A percentile compares a stretch with the other conserved stretches of the same genome.
phyloP scores from a whole-genome alignment of 495 filamentous ascomycete species.

The Rusavskia elegans region DNA sequence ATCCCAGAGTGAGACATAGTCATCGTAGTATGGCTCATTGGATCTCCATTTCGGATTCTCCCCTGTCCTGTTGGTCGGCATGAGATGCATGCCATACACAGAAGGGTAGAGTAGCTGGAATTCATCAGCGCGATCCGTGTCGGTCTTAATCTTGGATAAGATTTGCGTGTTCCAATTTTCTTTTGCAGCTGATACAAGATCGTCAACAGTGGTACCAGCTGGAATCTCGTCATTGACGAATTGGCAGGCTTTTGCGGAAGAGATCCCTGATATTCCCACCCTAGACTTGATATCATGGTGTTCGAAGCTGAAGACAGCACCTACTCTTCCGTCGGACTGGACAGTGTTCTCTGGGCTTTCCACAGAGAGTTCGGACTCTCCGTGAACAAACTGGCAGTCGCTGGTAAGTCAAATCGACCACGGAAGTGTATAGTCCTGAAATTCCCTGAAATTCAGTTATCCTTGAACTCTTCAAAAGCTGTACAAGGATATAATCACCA shows the following conservation, averaged over 20 bases:
- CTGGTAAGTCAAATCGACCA: too few relatives aligned
- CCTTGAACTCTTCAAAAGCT: too few relatives aligned
- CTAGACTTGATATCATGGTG: slow-evolving; percentile 36
- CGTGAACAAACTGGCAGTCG: too few relatives aligned
- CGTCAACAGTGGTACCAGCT: slow-evolving; percentile 23
- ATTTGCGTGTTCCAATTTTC: slow-evolving; percentile 46
- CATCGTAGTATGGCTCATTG: slow-evolving; percentile 40
- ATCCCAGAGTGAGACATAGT: slow-evolving; percentile 32
- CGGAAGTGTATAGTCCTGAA: too few relatives aligned
- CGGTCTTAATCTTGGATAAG: slow-evolving; percentile 43
- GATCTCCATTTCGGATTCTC: slow-evolving; percentile 57
- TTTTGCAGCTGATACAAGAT: slow-evolving; percentile 31
- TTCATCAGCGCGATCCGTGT: slow-evolving; percentile 30
- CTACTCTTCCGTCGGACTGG: too few relatives aligned
- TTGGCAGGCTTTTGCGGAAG: slow-evolving; percentile 41
- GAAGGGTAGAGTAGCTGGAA: slow-evolving; percentile 44
- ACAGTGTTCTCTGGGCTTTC: too few relatives aligned
- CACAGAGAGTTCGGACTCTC: too few relatives aligned
- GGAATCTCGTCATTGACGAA: slow-evolving; percentile 47
- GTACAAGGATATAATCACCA: too few relatives aligned
- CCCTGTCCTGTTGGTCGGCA: slow-evolving; percentile 56
- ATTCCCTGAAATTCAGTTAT: too few relatives aligned
- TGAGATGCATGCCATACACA: slow-evolving; percentile 52
- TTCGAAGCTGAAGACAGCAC: slow-evolving; percentile 36
- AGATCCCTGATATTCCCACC: slow-evolving; percentile 60